phyloP scores from a whole-genome alignment of 208 protist species.

The Trypanosoma conorhini region DNA sequence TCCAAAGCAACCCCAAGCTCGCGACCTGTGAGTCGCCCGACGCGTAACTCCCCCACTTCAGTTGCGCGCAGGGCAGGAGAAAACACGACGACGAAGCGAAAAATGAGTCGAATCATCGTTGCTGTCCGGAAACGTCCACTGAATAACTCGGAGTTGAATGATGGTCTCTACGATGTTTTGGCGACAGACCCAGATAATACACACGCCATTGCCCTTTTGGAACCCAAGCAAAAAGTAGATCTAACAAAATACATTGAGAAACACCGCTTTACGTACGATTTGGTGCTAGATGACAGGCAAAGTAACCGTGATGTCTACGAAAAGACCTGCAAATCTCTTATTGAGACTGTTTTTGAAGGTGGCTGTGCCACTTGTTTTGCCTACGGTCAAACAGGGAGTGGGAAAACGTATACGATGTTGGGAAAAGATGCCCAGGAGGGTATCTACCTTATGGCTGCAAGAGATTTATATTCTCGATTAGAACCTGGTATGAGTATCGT shows the following conservation, averaged over 20 bases:
- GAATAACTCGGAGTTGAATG: constrained; percentile 67
- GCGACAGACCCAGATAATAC: constrained; percentile 84
- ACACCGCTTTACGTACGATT: constrained; percentile 96
- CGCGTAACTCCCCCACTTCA: constrained; percentile 53
- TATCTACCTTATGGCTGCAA: constrained; percentile 82
- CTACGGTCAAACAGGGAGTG: constrained; percentile 37
- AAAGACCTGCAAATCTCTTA: constrained; percentile 66
- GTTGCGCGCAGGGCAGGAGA: constrained; percentile 48
- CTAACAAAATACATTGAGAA: constrained; percentile 96
- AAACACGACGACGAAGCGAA: constrained; percentile 35
- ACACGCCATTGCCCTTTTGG: constrained; percentile 76
- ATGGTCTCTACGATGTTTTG: constrained; percentile 89
- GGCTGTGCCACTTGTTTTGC: constrained; percentile 87
- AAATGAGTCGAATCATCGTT: constrained; percentile 84
- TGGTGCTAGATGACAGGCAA: constrained; percentile 93
- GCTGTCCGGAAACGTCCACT: constrained; percentile 92
- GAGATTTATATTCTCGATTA: constrained; percentile 78
- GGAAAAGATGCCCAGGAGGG: constrained; percentile 50
- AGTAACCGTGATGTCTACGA: constrained; percentile 86
- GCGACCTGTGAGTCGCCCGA: constrained; percentile 63
- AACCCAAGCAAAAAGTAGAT: constrained; percentile 95
- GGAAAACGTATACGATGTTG: constrained; percentile 50
- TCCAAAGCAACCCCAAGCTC: constrained; percentile 43
- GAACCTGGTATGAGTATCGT: constrained; percentile 39
- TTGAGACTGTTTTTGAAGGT: constrained; percentile 91